Evolutionary conservation across 2,329 filamentous ascomycete species (phyloP).

Genomic region (Ophiocordyceps sinensis): DNA sequence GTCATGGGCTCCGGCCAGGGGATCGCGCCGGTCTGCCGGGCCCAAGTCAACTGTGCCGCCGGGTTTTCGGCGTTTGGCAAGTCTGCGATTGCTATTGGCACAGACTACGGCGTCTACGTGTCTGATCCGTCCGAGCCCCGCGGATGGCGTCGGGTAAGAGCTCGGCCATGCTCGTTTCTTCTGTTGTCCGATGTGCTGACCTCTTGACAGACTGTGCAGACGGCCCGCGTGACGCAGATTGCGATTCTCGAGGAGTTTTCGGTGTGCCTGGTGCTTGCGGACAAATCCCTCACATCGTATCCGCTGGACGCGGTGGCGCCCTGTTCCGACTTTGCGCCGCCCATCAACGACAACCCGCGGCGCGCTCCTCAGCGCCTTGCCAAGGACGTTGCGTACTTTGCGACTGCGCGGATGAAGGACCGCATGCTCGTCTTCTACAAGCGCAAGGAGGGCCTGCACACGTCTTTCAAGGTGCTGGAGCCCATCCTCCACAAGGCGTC

Average conservation of each 20-base stretch:
- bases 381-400: constrained; percentile 93
- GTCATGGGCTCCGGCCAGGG: constrained; percentile 56
- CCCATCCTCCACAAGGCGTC: constrained; percentile 88
- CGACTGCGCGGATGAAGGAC: constrained; percentile 93
- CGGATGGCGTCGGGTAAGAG: constrained; percentile 72
- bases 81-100: constrained; percentile 84
- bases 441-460: constrained; percentile 81
- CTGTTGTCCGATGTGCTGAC: not conserved
- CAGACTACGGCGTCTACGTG: constrained; percentile 85
- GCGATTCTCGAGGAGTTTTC: constrained; percentile 93
- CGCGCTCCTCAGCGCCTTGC: constrained; percentile 85
- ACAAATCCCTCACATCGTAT: constrained; percentile 84
- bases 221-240: constrained; percentile 72
- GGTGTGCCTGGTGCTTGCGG: constrained; percentile 78
- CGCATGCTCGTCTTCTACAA: constrained; percentile 92
- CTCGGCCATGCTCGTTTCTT: not conserved
- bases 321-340: constrained; percentile 44
- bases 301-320: constrained; percentile 74
- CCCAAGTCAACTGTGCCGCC: constrained; percentile 83
- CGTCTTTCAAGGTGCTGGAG: constrained; percentile 92
- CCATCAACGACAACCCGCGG: constrained; percentile 56
- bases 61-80: constrained; percentile 75
- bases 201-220: constrained; percentile 52
- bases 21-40: constrained; percentile 66
- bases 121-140: constrained; percentile 80